Evolutionary conservation across 1,284 basidiomycete species (phyloP).

Genomic region (Sanghuangporus sanghuang): DNA sequence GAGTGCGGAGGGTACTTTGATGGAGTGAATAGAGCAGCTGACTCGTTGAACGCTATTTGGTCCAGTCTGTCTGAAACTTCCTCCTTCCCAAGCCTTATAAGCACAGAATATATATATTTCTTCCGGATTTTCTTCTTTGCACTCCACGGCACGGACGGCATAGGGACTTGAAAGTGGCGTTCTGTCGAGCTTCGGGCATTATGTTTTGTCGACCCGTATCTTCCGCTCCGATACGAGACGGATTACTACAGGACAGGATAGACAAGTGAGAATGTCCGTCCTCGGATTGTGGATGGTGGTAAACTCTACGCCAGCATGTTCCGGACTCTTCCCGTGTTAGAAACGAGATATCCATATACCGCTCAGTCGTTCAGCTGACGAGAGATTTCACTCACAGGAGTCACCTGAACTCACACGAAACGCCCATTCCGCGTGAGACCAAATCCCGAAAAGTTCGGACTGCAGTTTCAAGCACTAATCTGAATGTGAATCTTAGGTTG

Average conservation of each 20-base stretch:
- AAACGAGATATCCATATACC: not conserved
- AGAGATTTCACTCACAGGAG: not conserved
- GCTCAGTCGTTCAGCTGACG: not conserved
- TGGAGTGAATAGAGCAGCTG: slow-evolving; percentile 8
- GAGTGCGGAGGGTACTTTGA: not conserved
- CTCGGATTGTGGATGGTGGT: not conserved
- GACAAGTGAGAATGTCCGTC: not conserved
- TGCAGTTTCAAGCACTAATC: not conserved
- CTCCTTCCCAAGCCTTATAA: not conserved
- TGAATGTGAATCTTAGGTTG: not conserved
- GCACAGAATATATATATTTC: not conserved
- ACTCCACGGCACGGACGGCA: not conserved
- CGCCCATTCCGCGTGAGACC: not conserved
- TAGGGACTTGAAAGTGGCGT: not conserved
- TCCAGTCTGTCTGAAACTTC: not conserved
- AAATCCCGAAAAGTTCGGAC: not conserved
- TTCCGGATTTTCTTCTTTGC: not conserved
- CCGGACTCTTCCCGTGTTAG: not conserved
- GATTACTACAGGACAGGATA: not conserved
- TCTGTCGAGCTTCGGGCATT: not conserved
- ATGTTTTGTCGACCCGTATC: not conserved
- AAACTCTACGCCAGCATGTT: not conserved
- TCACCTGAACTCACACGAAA: not conserved
- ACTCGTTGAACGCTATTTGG: slow-evolving; percentile 2
- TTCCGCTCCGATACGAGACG: not conserved